These are phyloP conservation scores for Thermoascus crustaceus DNA, from an alignment of 2,329 filamentous ascomycete genomes.

Conservation along the genomic window DNA sequence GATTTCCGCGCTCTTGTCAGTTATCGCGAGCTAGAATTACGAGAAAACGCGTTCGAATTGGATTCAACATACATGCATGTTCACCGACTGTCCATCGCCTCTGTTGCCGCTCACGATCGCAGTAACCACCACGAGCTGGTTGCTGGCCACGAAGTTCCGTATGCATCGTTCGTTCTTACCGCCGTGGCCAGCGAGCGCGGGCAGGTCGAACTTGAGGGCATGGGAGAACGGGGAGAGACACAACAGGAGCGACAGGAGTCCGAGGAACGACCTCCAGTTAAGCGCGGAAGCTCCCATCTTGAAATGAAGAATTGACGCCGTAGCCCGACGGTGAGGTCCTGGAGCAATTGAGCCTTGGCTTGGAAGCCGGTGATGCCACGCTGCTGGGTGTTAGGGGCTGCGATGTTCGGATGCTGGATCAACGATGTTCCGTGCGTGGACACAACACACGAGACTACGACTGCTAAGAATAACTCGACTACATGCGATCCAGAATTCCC, in stretches of 20 bases:
- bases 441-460: neutral
- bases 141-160: conserved; percentile 86
- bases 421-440: conserved; percentile 22
- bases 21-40: neutral
- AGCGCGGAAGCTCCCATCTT: conserved; percentile 24
- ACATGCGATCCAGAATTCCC: neutral
- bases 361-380: conserved; percentile 27
- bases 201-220: conserved; percentile 90
- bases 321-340: conserved; percentile 9
- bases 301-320: conserved; percentile 12
- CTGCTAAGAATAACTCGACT: neutral
- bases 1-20: neutral
- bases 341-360: conserved; percentile 10
- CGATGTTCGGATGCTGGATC: conserved; percentile 11
- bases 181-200: conserved; percentile 56
- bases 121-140: conserved; percentile 92
- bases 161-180: conserved; percentile 75
- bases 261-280: conserved; percentile 22
- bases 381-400: conserved; percentile 20
- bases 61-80: conserved; percentile 69
- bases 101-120: conserved; percentile 75
- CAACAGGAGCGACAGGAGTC: conserved; percentile 27
- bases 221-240: conserved; percentile 32
- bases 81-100: conserved; percentile 86
- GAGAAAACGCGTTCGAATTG: no score